Base-by-base conservation (phyloP, 805 yeast species). In the Wickerhamomyces strasburgensis region DNA sequence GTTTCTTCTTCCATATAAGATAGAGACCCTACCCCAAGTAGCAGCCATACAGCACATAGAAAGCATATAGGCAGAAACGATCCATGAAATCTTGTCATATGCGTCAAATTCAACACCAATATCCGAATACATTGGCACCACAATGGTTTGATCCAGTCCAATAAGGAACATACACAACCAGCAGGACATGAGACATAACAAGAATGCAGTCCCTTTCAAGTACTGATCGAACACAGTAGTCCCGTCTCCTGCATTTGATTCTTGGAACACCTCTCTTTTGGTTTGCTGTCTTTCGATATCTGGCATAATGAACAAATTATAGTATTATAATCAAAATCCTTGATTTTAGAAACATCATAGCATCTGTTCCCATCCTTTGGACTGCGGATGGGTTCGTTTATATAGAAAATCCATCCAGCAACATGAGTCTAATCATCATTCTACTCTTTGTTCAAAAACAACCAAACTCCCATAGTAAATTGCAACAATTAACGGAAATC, bases 131-230 rank as follows among this genome's bases (percentile, higher is more conserved):
- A 74, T 57, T 3, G 81, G 70, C 4, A 71, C 47, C 1, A 72
- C 71, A 39, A 78, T 76, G 14, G 80, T 75, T 44, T 72, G 76
- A 52, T 78, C 84, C 29, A 78, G 53, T 0, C 82, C 80, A 11
- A 65, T 56, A 15, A 60, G 30, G 31, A 60, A 58, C 11, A 53
- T 32, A 10, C 15, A 16, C 14, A 52, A 31, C 6, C 47, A 41
- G 6, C 52, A 35, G 11, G 55, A 46, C 19, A 52, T 30, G 5
- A 48, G 39, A 29, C 58, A 39, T 3, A 54, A 40, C 5, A 33
- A n/a, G 5, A 51, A 36, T 29, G 31, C 42, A n/a, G 34, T 23
- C 1, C 49, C 49, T 18, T 16, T 30, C 19, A 43, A 16, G 19
- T 43, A 37, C 14, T 45, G 49, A n/a, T 45, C 42, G 18, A 27